Conservation (phyloP, 2,329 filamentous ascomycete species). For the Geosmithia flava region DNA sequence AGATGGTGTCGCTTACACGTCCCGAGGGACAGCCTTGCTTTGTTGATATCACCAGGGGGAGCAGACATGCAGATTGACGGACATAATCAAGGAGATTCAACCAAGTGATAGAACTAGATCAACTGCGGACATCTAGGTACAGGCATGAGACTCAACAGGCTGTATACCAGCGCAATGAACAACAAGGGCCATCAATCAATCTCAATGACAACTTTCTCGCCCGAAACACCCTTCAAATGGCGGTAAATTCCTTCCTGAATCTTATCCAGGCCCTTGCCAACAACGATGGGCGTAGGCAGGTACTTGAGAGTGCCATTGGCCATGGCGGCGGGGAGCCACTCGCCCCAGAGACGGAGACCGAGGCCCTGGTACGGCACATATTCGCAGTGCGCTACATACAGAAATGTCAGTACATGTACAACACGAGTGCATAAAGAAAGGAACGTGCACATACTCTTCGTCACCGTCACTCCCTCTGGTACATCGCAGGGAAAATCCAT, state of each 20-base stretch:
- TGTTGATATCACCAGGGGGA: too few species aligned
- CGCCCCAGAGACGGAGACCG: conserved; percentile 10
- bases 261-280: conserved; percentile 11
- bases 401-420: not conserved
- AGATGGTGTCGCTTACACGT: too few species aligned
- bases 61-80: too few species aligned
- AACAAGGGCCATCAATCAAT: not conserved
- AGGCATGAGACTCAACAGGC: too few species aligned
- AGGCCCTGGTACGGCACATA: conserved; percentile 1
- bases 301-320: conserved; percentile 8
- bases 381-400: conserved; percentile 12
- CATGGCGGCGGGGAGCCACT: conserved; percentile 11
- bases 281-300: conserved; percentile 1
- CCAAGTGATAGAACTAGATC: too few species aligned
- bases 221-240: not conserved
- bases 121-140: too few species aligned
- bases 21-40: too few species aligned
- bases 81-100: too few species aligned
- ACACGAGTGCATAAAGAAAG: not conserved
- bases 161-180: too few species aligned
- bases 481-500: not conserved
- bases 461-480: not conserved
- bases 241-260: conserved; percentile 8
- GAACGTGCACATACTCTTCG: not conserved
- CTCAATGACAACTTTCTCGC: not conserved